phyloP scores from a whole-genome alignment of 2,329 filamentous ascomycete species.

The Truncatella angustata region DNA sequence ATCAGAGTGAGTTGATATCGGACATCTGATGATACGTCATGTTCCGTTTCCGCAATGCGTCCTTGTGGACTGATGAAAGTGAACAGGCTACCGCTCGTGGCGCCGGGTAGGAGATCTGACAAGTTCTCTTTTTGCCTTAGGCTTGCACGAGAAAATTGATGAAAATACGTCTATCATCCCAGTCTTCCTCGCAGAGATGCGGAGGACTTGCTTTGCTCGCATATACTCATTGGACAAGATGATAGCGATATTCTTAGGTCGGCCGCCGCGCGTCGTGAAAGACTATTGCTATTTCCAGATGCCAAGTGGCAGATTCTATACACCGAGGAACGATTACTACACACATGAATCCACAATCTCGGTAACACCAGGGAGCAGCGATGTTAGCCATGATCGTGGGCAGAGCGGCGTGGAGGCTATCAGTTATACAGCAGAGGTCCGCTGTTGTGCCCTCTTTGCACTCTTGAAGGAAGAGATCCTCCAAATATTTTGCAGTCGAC shows the following conservation, averaged over 20 bases:
- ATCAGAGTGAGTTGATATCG: conserved; percentile 35
- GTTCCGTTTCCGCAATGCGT: not conserved
- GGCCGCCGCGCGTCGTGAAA: conserved; percentile 43
- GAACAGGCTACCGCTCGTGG: conserved; percentile 44
- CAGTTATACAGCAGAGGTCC: conserved; percentile 20
- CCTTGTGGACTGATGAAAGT: not conserved
- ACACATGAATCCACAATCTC: not conserved
- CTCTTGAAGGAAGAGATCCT: conserved; percentile 31
- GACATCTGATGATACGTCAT: too few species aligned
- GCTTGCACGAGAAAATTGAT: conserved; percentile 42
- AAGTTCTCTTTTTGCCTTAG: conserved; percentile 44
- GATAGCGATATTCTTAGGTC: conserved; percentile 47
- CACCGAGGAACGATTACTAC: not conserved
- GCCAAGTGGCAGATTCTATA: conserved; percentile 12
- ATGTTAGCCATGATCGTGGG: not conserved
- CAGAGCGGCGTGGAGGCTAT: conserved; percentile 8
- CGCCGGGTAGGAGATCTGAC: conserved; percentile 43
- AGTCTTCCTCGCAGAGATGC: conserved; percentile 38
- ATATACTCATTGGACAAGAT: conserved; percentile 46
- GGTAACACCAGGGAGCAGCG: too few species aligned
- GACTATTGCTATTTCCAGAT: conserved; percentile 38
- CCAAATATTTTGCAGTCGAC: conserved; percentile 23
- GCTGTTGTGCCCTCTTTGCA: conserved; percentile 29
- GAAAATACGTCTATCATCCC: conserved; percentile 28
- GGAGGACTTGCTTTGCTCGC: conserved; percentile 37